These are phyloP conservation scores for Moricandia moricandioides DNA, from an alignment of 345 rosid species.

Conservation along the genomic window DNA sequence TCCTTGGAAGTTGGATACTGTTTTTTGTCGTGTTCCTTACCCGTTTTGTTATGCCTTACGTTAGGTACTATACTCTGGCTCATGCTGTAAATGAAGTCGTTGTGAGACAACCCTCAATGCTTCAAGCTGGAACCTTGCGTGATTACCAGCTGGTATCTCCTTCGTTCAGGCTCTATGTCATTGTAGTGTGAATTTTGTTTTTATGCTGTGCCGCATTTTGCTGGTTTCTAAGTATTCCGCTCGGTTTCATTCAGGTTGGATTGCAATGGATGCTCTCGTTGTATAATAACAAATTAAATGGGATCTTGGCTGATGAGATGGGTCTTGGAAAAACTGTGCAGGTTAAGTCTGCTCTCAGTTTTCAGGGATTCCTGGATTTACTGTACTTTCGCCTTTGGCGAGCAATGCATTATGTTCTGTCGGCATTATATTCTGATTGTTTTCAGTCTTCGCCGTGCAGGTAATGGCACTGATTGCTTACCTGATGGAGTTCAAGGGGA, in stretches of 20 bases:
- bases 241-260: slow-evolving; percentile 66
- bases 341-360: slow-evolving; percentile 46
- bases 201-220: neutral
- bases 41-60: slow-evolving; percentile 2
- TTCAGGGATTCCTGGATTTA: slow-evolving; percentile 16
- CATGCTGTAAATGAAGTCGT: slow-evolving; percentile 98
- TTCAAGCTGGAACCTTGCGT: slow-evolving; percentile 89
- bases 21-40: slow-evolving; percentile 19
- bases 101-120: slow-evolving; percentile 89
- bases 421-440: slow-evolving; percentile 11
- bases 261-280: slow-evolving; percentile 99
- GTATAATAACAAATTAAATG: slow-evolving; percentile 97
- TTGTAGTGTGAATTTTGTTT: slow-evolving; percentile 10
- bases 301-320: slow-evolving; percentile 99
- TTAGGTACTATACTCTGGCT: slow-evolving; percentile 93
- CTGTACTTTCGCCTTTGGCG: neutral
- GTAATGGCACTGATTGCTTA: slow-evolving; percentile 99
- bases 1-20: slow-evolving; percentile 15
- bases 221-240: slow-evolving; percentile 13
- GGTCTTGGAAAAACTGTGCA: slow-evolving; percentile 99
- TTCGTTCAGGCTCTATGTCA: slow-evolving; percentile 15
- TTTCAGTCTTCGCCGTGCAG: slow-evolving; percentile 44
- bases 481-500: slow-evolving; percentile 99
- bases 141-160: slow-evolving; percentile 96
- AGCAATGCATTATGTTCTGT: slow-evolving; percentile 21